Evolutionary conservation across 768 basidiomycete species (phyloP).

Genomic region (Trametes coccinea): DNA sequence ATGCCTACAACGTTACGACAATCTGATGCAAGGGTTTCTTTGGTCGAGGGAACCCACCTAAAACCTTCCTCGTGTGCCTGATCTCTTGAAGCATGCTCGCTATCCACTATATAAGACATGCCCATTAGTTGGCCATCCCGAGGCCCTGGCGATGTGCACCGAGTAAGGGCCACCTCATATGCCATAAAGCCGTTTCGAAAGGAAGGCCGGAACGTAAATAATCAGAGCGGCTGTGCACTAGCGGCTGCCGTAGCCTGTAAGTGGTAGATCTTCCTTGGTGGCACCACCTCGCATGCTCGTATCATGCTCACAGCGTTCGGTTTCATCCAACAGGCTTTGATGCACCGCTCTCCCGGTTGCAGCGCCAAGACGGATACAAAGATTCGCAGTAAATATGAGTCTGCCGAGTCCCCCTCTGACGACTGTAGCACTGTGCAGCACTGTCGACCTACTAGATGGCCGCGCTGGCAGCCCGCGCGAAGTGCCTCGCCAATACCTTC

Average conservation of each 20-base stretch:
- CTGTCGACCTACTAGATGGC: background rate
- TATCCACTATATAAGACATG: too few relatives aligned
- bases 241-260: background rate
- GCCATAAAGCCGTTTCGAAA: too few relatives aligned
- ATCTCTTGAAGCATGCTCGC: background rate
- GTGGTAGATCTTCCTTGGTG: too few relatives aligned
- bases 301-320: too few relatives aligned
- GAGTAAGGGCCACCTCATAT: too few relatives aligned
- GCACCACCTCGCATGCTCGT: too few relatives aligned
- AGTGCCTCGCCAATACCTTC: background rate
- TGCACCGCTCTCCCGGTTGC: background rate
- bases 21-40: constrained; percentile 21
- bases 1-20: constrained; percentile 14
- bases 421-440: background rate
- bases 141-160: too few relatives aligned
- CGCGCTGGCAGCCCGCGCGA: background rate
- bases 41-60: constrained; percentile 21
- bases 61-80: background rate
- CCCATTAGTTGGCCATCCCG: too few relatives aligned
- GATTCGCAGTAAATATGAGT: background rate
- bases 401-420: background rate
- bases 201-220: background rate
- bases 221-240: background rate
- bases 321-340: background rate
- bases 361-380: background rate